phyloP scores from a whole-genome alignment of 2,329 filamentous ascomycete genomes.

The Venturia effusa region DNA sequence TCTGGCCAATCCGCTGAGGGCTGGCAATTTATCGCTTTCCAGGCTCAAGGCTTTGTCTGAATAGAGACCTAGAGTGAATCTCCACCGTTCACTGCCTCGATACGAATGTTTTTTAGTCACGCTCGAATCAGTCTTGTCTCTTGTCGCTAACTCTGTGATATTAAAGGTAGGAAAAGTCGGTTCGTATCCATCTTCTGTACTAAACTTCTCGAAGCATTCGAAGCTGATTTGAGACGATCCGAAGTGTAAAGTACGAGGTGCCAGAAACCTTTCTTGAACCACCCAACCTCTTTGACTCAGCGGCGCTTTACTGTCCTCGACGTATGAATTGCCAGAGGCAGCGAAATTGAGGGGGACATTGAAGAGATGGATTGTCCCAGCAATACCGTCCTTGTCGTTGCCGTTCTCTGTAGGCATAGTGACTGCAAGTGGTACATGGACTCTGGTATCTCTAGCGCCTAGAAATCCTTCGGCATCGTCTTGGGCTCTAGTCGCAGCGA shows the following conservation, averaged over 20 bases:
- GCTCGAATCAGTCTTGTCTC: not conserved
- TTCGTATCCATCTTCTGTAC: not conserved
- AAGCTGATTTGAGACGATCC: not conserved
- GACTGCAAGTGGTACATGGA: not conserved
- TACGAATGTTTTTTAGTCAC: not conserved
- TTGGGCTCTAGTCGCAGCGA: slow-evolving; percentile 12
- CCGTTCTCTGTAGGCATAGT: not conserved
- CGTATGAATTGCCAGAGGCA: not conserved
- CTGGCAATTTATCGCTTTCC: slow-evolving; percentile 6
- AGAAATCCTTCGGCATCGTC: slow-evolving; percentile 1
- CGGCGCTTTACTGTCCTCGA: not conserved
- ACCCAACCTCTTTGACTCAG: slow-evolving; percentile 16
- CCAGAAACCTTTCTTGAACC: slow-evolving; percentile 17
- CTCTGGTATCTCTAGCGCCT: not conserved
- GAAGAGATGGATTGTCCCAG: not conserved
- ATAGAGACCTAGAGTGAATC: not conserved
- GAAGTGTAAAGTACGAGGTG: slow-evolving; percentile 16
- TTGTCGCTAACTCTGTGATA: not conserved
- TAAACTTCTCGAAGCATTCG: not conserved
- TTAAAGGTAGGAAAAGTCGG: not conserved
- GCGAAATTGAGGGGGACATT: not conserved
- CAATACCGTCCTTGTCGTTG: not conserved
- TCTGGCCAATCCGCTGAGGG: slow-evolving; percentile 6
- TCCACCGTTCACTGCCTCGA: not conserved
- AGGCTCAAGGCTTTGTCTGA: not conserved